Conservation (phyloP, 331 rosid genomes). For the Cydonia oblonga region DNA sequence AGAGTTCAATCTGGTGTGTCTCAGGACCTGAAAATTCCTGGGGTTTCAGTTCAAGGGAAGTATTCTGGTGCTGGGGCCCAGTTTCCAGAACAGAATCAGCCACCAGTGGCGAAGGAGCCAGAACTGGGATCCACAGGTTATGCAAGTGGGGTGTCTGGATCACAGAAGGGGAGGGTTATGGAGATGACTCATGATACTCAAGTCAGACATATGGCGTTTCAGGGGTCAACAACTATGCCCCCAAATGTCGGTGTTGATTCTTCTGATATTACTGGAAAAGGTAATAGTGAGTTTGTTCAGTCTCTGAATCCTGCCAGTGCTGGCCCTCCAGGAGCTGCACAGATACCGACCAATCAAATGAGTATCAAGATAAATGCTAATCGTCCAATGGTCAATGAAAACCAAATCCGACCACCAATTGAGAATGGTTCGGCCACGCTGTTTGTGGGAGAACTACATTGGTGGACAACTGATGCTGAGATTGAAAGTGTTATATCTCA, state of each 20-base stretch:
- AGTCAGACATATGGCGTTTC: slow-evolving; percentile 19
- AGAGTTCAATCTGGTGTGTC: slow-evolving; percentile 14
- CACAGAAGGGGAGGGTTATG: slow-evolving; percentile 22
- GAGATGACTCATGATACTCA: slow-evolving; percentile 17
- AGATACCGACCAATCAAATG: slow-evolving; percentile 19
- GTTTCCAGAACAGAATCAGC: slow-evolving; percentile 21
- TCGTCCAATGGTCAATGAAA: slow-evolving; percentile 22
- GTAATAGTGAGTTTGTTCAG: slow-evolving; percentile 7
- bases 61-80: slow-evolving; percentile 15
- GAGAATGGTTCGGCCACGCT: slow-evolving; percentile 27
- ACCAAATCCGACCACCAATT: slow-evolving; percentile 21
- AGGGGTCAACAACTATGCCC: slow-evolving; percentile 17
- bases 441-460: slow-evolving; percentile 54
- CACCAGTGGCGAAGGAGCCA: slow-evolving; percentile 12
- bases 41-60: slow-evolving; percentile 23
- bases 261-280: slow-evolving; percentile 14
- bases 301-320: slow-evolving; percentile 9
- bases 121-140: slow-evolving; percentile 12
- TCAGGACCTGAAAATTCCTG: slow-evolving; percentile 16
- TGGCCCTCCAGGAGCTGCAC: slow-evolving; percentile 16
- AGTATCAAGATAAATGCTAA: slow-evolving; percentile 8
- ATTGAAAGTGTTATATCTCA: slow-evolving; percentile 27
- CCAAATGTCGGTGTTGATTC: slow-evolving; percentile 8
- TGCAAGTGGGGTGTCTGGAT: slow-evolving; percentile 3
- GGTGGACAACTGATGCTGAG: slow-evolving; percentile 61